Base-by-base conservation (phyloP, 2,329 filamentous ascomycete species). In the Aspergillus chevalieri region DNA sequence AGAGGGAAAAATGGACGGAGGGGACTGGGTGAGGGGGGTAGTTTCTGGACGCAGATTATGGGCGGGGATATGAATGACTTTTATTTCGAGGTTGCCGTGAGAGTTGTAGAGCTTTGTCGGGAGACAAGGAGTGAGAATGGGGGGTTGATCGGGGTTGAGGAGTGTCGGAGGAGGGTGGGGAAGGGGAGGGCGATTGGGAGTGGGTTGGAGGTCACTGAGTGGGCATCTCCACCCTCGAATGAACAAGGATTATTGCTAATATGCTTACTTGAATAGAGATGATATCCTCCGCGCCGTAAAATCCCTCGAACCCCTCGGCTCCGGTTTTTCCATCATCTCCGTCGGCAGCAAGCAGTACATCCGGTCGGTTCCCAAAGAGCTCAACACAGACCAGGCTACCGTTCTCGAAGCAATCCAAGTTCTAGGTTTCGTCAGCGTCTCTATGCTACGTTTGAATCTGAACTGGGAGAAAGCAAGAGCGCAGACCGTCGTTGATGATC, bases 71-170 rank as follows among this genome's bases (percentile, higher is more conserved):
- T 98, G 59, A 95, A 96, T 66, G 93, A 98, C 69, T 98, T 98
- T 66, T 98, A 97, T 74, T 97, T 97, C 69, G 92, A 95, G 74
- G 82, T 98, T 43, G 93, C 90, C 1, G 92, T 97, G n/a, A 81
- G 89, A 45, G 87, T 97, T 1, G 93, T 98, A 5, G 92, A 97
- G 69, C 83, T 96, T 6, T 98, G 93, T 66, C 79, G 89, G 5
- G 83, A 85, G 47, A 96, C 90, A 42, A 78, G 93, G 47, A 82
- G 81, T 3, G 92, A 96, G 71, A 98, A 98, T 66, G 93, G 93
- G 6, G 93, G 93, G 0, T 75, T 98, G 61, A 89, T 98, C 47
- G 87, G 87, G 9, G 80, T 97, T 15, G 76, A 81, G 42, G 92
- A 97, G 69, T 84, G 95, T 59, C 77, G 83, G 50, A 86, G 91